These are phyloP conservation scores for Fusarium neocosmosporiellum DNA, from an alignment of 2,329 filamentous ascomycete genomes.

Conservation along the genomic window DNA sequence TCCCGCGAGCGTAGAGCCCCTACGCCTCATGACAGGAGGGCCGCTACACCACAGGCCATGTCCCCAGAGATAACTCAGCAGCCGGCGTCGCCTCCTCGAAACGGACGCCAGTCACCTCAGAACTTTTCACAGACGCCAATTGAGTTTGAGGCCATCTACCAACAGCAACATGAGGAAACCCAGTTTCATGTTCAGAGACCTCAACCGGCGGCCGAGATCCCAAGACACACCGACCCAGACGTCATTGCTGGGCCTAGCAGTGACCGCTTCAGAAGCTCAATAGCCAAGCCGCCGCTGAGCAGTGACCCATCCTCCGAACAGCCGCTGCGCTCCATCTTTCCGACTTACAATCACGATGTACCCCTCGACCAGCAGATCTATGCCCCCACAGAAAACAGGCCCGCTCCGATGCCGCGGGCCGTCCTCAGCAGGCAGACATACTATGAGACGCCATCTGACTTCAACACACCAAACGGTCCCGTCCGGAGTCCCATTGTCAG, in stretches of 20 bases:
- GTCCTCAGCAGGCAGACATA: slow-evolving; percentile 76
- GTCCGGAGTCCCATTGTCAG: slow-evolving; percentile 39
- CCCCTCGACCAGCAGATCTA: slow-evolving; percentile 77
- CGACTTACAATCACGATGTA: slow-evolving; percentile 75
- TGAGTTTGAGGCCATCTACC: slow-evolving; percentile 47
- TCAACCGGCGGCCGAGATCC: slow-evolving; percentile 55
- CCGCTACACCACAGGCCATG: slow-evolving; percentile 39
- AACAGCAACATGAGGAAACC: slow-evolving; percentile 39
- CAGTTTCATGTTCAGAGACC: slow-evolving; percentile 52
- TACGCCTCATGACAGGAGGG: slow-evolving; percentile 49
- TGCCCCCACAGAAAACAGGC: slow-evolving; percentile 73
- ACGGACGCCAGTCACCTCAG: slow-evolving; percentile 48
- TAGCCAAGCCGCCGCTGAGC: slow-evolving; percentile 64
- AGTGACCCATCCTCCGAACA: slow-evolving; percentile 48
- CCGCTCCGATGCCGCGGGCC: slow-evolving; percentile 70
- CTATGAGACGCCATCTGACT: slow-evolving; percentile 38
- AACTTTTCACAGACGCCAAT: slow-evolving; percentile 48
- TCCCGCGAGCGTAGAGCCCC: slow-evolving; percentile 51
- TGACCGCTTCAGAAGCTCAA: slow-evolving; percentile 64
- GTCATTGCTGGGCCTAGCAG: slow-evolving; percentile 63
- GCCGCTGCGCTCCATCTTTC: slow-evolving; percentile 77
- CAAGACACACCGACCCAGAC: slow-evolving; percentile 60
- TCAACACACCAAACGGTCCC: slow-evolving; percentile 18
- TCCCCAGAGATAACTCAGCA: slow-evolving; percentile 34
- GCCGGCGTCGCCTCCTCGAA: slow-evolving; percentile 33